These are phyloP conservation scores for Paramecium octaurelia DNA, from an alignment of 73 alveolate species.

Conservation along the genomic window DNA sequence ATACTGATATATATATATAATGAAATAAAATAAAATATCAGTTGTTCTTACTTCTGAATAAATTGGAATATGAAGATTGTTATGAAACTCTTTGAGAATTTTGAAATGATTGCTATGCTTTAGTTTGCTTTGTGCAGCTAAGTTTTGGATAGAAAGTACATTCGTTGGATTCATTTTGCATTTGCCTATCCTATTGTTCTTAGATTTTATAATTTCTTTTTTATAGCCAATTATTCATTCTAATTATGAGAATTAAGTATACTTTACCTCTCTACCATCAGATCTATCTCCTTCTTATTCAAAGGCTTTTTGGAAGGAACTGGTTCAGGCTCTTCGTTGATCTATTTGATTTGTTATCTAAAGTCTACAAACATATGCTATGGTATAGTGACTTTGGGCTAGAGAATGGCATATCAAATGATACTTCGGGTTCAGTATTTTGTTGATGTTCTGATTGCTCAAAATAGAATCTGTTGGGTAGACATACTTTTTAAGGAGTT, in stretches of 20 bases:
- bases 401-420: background rate
- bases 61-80: background rate
- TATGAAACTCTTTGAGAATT: constrained; percentile 6
- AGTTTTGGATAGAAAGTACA: constrained; percentile 40
- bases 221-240: constrained; percentile 19
- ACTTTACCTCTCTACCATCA: constrained; percentile 32
- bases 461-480: background rate
- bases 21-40: constrained; percentile 65
- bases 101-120: background rate
- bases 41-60: background rate
- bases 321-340: constrained; percentile 25
- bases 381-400: constrained; percentile 32
- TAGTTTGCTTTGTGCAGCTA: background rate
- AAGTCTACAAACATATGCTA: constrained; percentile 40
- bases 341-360: background rate
- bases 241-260: background rate
- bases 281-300: background rate
- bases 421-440: background rate
- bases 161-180: background rate
- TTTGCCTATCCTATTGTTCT: background rate
- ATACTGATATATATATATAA: constrained; percentile 63
- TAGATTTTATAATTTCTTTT: constrained; percentile 8
- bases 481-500: background rate
- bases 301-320: background rate
- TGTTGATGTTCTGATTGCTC: background rate